Evolutionary conservation across 176 grass and related monocot species (phyloP).

Genomic region (Lolium rigidum): DNA sequence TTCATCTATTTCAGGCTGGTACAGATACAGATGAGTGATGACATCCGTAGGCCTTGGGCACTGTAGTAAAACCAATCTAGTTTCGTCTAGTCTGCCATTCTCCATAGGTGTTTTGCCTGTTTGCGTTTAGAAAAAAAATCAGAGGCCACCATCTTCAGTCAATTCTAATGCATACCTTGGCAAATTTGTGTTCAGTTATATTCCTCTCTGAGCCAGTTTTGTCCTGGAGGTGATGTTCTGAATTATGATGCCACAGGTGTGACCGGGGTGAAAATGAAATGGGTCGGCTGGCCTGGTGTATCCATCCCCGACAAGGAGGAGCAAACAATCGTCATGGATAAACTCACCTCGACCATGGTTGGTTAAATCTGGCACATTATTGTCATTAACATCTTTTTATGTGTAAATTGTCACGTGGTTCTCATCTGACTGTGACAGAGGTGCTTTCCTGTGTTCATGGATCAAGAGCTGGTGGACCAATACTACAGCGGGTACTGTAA

Average conservation of each 20-base stretch:
- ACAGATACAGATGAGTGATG: no score
- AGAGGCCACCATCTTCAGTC: no score
- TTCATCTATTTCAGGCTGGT: no score
- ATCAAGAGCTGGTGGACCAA: constrained; percentile 87
- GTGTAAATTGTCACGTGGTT: neutral
- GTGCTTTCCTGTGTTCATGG: constrained; percentile 85
- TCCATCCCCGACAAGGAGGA: constrained; percentile 65
- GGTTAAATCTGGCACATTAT: neutral
- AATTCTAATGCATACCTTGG: no score
- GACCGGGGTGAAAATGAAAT: constrained; percentile 81
- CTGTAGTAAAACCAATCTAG: no score
- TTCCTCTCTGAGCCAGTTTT: no score
- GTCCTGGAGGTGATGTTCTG: neutral
- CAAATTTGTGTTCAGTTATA: no score
- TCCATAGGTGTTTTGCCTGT: no score
- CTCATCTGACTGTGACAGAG: constrained; percentile 55
- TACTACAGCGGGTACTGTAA: constrained; percentile 98
- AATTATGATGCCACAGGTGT: constrained; percentile 53
- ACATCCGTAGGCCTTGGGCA: no score
- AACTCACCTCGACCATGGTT: neutral
- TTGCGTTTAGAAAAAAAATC: no score
- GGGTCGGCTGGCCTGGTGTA: constrained; percentile 94
- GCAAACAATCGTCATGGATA: neutral
- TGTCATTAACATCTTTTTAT: neutral
- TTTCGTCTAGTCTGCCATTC: no score